Conservation (phyloP, 2,329 filamentous ascomycete species). For the Cercospora beticola region DNA sequence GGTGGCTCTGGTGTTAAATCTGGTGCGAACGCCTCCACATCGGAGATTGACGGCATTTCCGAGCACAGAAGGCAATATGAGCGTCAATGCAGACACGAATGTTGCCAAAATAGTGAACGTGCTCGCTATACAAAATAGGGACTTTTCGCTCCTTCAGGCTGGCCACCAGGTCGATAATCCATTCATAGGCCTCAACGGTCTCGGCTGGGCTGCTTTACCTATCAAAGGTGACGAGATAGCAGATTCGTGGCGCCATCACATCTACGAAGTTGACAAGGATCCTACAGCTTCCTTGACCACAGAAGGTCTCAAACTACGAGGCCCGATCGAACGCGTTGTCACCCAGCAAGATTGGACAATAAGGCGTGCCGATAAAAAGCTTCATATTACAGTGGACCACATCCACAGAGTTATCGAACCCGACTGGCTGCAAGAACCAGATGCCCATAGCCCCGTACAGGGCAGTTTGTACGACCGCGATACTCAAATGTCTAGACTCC, state of each 20-base stretch:
- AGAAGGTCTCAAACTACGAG: not conserved
- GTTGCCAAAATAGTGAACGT: not conserved
- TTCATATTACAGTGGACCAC: not conserved
- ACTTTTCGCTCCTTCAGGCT: not conserved
- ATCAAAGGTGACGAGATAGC: not conserved
- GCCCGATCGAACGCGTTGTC: not conserved
- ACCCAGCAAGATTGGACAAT: not conserved
- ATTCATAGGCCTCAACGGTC: not conserved
- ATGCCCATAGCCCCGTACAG: not conserved
- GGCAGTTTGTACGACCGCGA: not conserved
- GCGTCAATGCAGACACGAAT: not conserved
- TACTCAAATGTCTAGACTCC: not conserved
- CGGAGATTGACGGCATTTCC: not conserved
- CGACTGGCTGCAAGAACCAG: not conserved
- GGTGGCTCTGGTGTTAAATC: not conserved
- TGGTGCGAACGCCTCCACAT: not conserved
- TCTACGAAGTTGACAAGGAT: not conserved
- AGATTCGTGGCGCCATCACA: not conserved
- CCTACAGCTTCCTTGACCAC: not conserved
- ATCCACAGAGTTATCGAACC: not conserved
- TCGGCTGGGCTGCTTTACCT: not conserved
- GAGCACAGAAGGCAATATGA: not conserved
- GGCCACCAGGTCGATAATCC: not conserved
- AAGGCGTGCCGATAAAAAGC: not conserved
- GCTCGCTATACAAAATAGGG: not conserved